phyloP scores from a whole-genome alignment of 2,329 filamentous ascomycete species.

The Trichoderma koningii region DNA sequence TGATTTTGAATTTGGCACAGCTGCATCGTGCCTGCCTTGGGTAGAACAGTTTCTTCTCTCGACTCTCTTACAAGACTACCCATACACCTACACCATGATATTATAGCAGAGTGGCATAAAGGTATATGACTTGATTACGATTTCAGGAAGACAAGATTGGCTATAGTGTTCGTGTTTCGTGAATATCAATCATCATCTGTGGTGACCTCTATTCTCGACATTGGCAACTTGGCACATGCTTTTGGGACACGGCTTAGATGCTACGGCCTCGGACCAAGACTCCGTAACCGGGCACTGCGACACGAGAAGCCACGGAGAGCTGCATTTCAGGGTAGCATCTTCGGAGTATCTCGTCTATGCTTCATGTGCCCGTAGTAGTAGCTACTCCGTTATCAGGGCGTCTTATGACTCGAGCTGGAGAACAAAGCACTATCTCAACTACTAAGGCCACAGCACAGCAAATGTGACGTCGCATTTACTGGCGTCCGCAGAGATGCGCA shows the following conservation, averaged over 20 bases:
- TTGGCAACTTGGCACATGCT: neutral
- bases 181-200: neutral
- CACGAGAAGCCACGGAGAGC: neutral
- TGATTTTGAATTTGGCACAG: neutral
- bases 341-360: neutral
- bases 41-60: conserved; percentile 6
- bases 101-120: neutral
- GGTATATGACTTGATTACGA: neutral
- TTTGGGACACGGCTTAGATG: neutral
- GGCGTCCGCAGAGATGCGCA: conserved; percentile 9
- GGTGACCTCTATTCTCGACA: neutral
- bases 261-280: neutral
- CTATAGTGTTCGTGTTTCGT: neutral
- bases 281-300: neutral
- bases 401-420: too few relatives aligned
- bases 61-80: conserved; percentile 11
- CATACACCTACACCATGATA: neutral
- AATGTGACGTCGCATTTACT: neutral
- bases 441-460: neutral
- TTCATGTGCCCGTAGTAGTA: too few relatives aligned
- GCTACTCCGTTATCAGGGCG: too few relatives aligned
- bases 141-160: conserved; percentile 4
- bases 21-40: neutral
- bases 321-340: neutral
- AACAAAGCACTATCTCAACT: neutral